Conservation (phyloP, 1,284 basidiomycete genomes). For the Golubevia pallescens region DNA sequence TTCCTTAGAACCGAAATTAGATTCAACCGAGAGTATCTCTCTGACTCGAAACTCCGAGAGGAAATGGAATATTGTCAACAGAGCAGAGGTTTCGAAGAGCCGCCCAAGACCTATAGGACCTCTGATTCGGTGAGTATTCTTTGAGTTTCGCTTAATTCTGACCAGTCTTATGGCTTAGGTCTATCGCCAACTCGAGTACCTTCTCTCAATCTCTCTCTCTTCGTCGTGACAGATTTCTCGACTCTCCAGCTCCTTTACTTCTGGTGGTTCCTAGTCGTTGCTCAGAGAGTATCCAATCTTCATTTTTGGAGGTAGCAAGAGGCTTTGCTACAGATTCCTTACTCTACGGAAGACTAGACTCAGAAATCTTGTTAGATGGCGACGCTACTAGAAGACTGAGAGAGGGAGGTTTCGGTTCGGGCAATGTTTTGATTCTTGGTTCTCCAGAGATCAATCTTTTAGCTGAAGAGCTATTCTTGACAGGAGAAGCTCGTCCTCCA, state of each 20-base stretch:
- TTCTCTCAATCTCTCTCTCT: not conserved
- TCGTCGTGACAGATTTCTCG: slow-evolving; percentile 16
- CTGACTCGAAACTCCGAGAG: not conserved
- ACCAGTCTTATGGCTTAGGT: not conserved
- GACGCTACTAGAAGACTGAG: slow-evolving; percentile 1
- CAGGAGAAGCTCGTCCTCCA: slow-evolving; percentile 9
- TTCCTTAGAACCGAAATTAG: not conserved
- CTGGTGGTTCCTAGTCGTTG: slow-evolving; percentile 19
- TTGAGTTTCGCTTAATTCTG: no score
- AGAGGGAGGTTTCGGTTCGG: not conserved
- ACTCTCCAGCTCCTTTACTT: slow-evolving; percentile 17
- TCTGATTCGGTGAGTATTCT: not conserved
- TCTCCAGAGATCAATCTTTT: slow-evolving; percentile 24
- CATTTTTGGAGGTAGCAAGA: slow-evolving; percentile 15
- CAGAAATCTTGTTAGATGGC: slow-evolving; percentile 23
- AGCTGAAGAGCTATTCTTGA: slow-evolving; percentile 9
- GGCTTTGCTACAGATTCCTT: slow-evolving; percentile 26
- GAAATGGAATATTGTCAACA: not conserved
- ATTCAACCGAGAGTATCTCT: not conserved
- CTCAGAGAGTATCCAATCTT: slow-evolving; percentile 1
- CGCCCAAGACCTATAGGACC: not conserved
- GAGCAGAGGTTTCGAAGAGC: no score
- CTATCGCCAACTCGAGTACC: not conserved
- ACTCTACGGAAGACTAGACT: slow-evolving; percentile 24
- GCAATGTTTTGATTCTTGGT: slow-evolving; percentile 23